Evolutionary conservation across 1,139 yeast species (phyloP).

Genomic region (Pichia sp.): DNA sequence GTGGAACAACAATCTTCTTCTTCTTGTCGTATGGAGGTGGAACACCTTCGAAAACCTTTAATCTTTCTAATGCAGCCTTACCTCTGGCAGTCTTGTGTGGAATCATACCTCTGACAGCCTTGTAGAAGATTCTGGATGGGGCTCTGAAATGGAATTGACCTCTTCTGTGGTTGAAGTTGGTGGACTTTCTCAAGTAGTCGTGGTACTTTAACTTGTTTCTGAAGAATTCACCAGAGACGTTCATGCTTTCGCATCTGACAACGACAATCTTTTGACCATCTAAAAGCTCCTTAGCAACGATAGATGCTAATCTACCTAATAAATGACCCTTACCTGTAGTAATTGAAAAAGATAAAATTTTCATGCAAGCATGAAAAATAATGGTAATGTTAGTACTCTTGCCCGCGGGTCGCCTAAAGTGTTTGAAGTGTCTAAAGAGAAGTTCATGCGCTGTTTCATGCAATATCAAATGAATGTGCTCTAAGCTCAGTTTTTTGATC

Average conservation of each 20-base stretch:
- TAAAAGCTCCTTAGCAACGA: conserved; percentile 96
- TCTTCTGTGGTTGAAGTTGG: conserved; percentile 97
- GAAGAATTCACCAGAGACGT: conserved; percentile 99
- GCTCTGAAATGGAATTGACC: conserved; percentile 99
- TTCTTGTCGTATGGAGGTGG: conserved; percentile 99
- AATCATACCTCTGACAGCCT: conserved; percentile 99
- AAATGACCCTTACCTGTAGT: conserved; percentile 88
- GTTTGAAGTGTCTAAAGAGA: neutral
- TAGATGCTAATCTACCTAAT: conserved; percentile 99
- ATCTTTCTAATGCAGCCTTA: conserved; percentile 98
- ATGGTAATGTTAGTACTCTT: conserved; percentile 8
- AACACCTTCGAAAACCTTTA: conserved; percentile 98
- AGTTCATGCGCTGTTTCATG: neutral
- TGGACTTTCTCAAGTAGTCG: conserved; percentile 98
- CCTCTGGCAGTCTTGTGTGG: conserved; percentile 99
- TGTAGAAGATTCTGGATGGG: conserved; percentile 98
- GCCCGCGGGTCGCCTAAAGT: neutral
- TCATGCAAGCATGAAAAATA: neutral
- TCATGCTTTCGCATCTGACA: conserved; percentile 96
- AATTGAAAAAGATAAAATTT: conserved; percentile 4
- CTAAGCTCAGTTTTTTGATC: no score
- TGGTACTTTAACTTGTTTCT: conserved; percentile 99
- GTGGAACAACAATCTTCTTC: conserved; percentile 99
- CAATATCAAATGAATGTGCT: neutral
- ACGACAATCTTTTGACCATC: conserved; percentile 97